Evolutionary conservation across 83 land plant species (phyloP).

Genomic region (Picea abies): DNA sequence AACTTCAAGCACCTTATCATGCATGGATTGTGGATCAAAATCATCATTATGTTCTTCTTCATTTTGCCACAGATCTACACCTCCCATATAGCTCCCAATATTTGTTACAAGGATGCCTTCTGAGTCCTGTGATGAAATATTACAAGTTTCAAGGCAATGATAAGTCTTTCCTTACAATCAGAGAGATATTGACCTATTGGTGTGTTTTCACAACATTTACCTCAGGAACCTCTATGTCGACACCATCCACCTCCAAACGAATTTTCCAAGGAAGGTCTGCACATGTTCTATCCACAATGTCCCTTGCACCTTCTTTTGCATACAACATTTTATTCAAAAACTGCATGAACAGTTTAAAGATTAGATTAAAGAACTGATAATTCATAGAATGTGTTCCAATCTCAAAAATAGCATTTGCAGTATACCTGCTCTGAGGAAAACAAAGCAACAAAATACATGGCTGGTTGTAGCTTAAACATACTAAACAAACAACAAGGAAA

Average conservation of each 20-base stretch:
- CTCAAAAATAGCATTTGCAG: not conserved
- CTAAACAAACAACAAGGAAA: not conserved
- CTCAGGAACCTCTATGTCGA: conserved; percentile 90
- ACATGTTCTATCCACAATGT: conserved; percentile 92
- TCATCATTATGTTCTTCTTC: conserved; percentile 87
- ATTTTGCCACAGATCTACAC: conserved; percentile 96
- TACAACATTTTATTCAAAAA: conserved; percentile 94
- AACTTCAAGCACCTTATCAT: conserved; percentile 89
- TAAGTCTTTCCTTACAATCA: conserved; percentile 13
- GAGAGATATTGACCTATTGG: not conserved
- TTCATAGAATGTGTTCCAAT: not conserved
- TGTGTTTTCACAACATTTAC: conserved; percentile 27
- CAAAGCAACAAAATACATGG: not conserved
- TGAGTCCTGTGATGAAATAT: conserved; percentile 60
- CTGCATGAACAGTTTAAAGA: conserved; percentile 37
- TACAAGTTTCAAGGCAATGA: conserved; percentile 9
- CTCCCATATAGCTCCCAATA: conserved; percentile 98
- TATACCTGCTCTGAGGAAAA: not conserved
- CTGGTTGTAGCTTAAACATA: not conserved
- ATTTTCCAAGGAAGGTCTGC: conserved; percentile 87
- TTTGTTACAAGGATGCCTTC: conserved; percentile 91
- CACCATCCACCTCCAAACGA: conserved; percentile 84
- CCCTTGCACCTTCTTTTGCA: conserved; percentile 96
- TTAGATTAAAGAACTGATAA: conserved; percentile 1
- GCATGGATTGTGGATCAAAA: conserved; percentile 93